phyloP scores from a whole-genome alignment of 2,329 filamentous ascomycete genomes.

The Proliferodiscus dingleyae region DNA sequence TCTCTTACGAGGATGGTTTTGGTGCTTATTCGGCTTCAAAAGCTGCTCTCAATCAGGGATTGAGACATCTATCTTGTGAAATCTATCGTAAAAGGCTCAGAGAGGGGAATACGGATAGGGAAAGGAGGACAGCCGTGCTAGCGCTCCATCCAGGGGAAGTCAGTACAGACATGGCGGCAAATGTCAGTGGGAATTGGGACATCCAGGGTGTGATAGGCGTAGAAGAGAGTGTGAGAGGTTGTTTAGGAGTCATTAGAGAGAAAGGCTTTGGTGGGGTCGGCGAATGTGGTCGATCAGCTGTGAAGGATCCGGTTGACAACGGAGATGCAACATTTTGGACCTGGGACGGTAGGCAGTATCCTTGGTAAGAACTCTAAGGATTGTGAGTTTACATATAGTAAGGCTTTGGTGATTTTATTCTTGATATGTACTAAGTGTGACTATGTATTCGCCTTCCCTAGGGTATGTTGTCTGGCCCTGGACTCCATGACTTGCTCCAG shows the following conservation, averaged over 20 bases:
- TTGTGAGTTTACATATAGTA: neutral
- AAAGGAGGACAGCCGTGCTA: conserved; percentile 35
- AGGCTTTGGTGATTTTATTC: neutral
- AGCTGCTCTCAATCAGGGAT: conserved; percentile 51
- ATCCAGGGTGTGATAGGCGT: conserved; percentile 5
- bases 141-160: conserved; percentile 56
- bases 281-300: conserved; percentile 2
- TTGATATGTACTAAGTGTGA: neutral
- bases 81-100: conserved; percentile 35
- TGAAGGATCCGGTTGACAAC: conserved; percentile 4
- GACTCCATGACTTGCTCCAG: neutral
- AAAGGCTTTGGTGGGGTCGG: conserved; percentile 17
- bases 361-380: conserved; percentile 13
- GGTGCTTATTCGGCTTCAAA: conserved; percentile 54
- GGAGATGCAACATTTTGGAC: conserved; percentile 23
- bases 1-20: conserved; percentile 52
- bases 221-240: conserved; percentile 11
- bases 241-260: conserved; percentile 17
- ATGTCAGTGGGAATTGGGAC: conserved; percentile 7
- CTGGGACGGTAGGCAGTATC: conserved; percentile 20
- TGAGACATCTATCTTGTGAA: conserved; percentile 52
- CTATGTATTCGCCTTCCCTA: neutral
- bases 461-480: neutral
- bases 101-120: neutral
- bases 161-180: conserved; percentile 21